These are phyloP conservation scores for Melaleuca quinquenervia DNA, from an alignment of 345 rosid species.

Conservation along the genomic window DNA sequence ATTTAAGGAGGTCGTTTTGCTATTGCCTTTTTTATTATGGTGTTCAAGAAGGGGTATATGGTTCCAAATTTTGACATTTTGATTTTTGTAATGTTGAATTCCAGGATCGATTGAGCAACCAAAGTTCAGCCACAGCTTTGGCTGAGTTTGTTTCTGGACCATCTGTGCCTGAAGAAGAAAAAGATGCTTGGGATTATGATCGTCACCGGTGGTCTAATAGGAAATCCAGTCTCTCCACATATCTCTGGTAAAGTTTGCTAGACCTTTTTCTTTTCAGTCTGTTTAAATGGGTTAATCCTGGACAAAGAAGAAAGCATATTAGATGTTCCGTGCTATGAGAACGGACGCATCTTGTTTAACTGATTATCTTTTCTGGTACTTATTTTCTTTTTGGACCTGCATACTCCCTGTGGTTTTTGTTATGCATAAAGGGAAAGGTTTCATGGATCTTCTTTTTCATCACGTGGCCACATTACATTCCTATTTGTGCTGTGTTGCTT, in stretches of 20 bases:
- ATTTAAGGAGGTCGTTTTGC: conserved; percentile 23
- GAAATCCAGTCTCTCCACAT: conserved; percentile 52
- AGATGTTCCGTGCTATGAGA: neutral
- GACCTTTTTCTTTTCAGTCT: neutral
- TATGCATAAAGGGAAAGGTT: neutral
- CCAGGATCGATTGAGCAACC: conserved; percentile 20
- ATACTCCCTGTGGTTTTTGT: neutral
- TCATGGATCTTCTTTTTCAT: neutral
- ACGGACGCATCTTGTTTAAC: neutral
- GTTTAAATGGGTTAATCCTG: neutral
- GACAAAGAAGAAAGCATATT: neutral
- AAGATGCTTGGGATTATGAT: conserved; percentile 43
- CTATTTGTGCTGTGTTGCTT: neutral
- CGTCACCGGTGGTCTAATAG: conserved; percentile 37
- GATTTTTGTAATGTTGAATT: neutral
- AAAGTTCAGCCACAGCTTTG: conserved; percentile 1
- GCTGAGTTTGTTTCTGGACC: conserved; percentile 7
- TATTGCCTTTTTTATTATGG: neutral
- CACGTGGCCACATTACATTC: neutral
- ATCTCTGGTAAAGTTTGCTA: conserved; percentile 29
- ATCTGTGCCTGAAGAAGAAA: conserved; percentile 16
- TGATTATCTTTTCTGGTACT: neutral
- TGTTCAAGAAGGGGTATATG: neutral
- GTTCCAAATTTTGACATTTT: neutral
- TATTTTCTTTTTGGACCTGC: neutral